phyloP scores from a whole-genome alignment of 768 basidiomycete species.

The Auriscalpium orientale region DNA sequence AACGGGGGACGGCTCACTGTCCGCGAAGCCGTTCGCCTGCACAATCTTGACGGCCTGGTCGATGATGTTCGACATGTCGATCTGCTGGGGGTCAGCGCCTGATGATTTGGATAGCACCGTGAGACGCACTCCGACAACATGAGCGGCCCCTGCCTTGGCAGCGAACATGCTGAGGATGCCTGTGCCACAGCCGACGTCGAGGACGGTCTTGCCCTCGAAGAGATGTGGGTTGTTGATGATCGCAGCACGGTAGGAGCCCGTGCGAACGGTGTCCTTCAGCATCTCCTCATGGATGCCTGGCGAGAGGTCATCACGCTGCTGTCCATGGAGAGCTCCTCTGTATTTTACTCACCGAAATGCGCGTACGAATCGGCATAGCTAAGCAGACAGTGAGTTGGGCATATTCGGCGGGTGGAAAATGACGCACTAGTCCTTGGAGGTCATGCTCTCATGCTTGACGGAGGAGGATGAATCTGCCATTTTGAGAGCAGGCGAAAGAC shows the following conservation, averaged over 20 bases:
- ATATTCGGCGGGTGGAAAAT: background rate
- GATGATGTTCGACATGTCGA: conserved; percentile 99
- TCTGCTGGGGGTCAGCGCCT: conserved; percentile 35
- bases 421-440: conserved; percentile 81
- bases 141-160: conserved; percentile 89
- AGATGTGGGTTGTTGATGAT: conserved; percentile 93
- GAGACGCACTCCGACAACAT: conserved; percentile 78
- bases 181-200: conserved; percentile 98
- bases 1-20: conserved; percentile 53
- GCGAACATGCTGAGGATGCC: conserved; percentile 99
- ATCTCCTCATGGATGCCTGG: conserved; percentile 98
- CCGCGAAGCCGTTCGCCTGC: conserved; percentile 91
- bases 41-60: conserved; percentile 98
- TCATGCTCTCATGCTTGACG: conserved; percentile 40
- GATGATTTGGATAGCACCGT: background rate
- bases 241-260: conserved; percentile 88
- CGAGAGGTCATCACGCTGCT: background rate
- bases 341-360: conserved; percentile 65
- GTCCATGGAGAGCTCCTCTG: background rate
- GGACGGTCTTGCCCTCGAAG: conserved; percentile 93
- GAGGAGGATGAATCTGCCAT: conserved; percentile 10
- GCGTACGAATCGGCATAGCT: conserved; percentile 97
- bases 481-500: background rate
- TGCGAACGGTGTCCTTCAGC: conserved; percentile 95
- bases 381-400: conserved; percentile 7